These are phyloP conservation scores for Rhytidiadelphus loreus DNA, from an alignment of 225 moss, liverwort and hornwort species.

Conservation along the genomic window DNA sequence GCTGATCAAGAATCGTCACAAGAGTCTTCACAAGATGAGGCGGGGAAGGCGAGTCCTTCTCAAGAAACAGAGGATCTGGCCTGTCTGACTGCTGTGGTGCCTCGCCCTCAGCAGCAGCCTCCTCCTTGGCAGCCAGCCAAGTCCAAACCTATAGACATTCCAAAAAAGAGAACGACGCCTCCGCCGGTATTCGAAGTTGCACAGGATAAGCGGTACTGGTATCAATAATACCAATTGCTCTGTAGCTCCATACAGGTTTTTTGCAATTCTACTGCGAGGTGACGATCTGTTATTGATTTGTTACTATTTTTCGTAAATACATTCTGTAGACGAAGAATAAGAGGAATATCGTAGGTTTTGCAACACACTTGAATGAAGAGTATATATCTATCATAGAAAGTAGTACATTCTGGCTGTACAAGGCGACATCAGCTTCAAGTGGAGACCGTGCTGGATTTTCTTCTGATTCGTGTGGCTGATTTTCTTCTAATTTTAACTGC, in stretches of 20 bases:
- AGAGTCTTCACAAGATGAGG: not conserved
- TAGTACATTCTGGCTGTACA: not conserved
- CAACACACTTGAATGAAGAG: not conserved
- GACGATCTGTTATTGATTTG: not conserved
- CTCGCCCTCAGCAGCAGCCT: not conserved
- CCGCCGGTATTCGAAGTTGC: slow-evolving; percentile 6
- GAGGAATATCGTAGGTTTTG: not conserved
- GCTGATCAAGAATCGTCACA: not conserved
- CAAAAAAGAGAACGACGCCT: not conserved
- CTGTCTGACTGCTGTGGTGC: not conserved
- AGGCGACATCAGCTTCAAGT: not conserved
- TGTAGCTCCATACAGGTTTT: not conserved
- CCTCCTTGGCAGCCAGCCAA: not conserved
- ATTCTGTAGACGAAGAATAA: not conserved
- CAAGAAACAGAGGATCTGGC: slow-evolving; percentile 5
- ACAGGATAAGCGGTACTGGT: slow-evolving; percentile 9
- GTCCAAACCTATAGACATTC: slow-evolving; percentile 1
- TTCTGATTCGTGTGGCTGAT: not conserved
- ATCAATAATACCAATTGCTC: not conserved
- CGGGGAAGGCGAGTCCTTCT: not conserved
- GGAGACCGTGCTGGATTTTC: not conserved
- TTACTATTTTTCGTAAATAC: not conserved
- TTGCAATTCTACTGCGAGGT: not conserved
- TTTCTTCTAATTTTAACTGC: no score
- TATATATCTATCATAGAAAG: not conserved